Base-by-base conservation (phyloP, 1,139 yeast genomes). In the Pichia sp. region DNA sequence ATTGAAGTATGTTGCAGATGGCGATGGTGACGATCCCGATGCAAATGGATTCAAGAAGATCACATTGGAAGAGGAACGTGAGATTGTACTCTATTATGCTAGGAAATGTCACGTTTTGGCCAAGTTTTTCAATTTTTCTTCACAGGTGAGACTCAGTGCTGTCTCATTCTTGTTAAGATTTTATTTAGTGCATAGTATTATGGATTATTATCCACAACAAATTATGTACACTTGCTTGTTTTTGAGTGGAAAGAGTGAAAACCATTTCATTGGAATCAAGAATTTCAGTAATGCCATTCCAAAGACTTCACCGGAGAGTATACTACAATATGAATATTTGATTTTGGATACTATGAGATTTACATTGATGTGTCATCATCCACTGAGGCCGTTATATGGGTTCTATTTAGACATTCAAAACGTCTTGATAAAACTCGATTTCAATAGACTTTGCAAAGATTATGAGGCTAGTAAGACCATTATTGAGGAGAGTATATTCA, bases 191-290 rank as follows among this genome's bases (percentile, higher is more conserved):
- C 76, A 85, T 52, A 78, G 91, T 18, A 88, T 83, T 22, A 77
- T 86, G 87, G 87, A 85, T 48, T 74, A 72, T 52, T 93, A 85
- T 49, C 98, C 98, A 10, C 85, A 85, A 52, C 73, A 77, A 46
- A 69, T 91, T 27, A 67, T 91, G 52, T 77, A 78, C 46, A 87
- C 98, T 1, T 82, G 96, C 46, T 73, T 91, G 12, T 91, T 88
- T 56, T 64, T 91, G 28, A 96, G 97, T 3, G 88, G 96, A 30
- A 91, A 91, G 59, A 77, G 91, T 14, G 97, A 91, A 53, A 91
- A 91, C 60, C 80, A 76, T 57, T 88, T 88, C 59, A 80, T 91
- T 24, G 76, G 94, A 15, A 82, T 88, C 35, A 83, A 82, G 28
- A 72, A 84, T n/a, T 87, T 87, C 55, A 78, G 86, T 37, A 69